Conservation (phyloP, 2,329 filamentous ascomycete genomes). For the Aspergillus pseudotamarii region DNA sequence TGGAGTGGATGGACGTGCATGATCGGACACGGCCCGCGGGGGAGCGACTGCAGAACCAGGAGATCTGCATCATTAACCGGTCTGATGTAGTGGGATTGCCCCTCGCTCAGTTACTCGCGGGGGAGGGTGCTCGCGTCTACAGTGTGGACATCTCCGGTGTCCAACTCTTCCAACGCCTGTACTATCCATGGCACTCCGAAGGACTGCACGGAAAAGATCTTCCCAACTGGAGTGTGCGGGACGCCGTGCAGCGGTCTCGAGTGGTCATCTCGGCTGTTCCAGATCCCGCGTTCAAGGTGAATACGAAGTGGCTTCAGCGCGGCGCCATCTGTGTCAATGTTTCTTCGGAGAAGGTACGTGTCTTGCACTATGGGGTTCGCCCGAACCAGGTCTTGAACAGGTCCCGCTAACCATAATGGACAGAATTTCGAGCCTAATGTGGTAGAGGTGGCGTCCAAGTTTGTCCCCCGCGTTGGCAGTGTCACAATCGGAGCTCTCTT, state of each 20-base stretch:
- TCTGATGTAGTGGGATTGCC: not conserved
- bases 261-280: constrained; percentile 2
- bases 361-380: not conserved
- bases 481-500: not conserved
- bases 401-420: not conserved
- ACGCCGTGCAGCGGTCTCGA: not conserved
- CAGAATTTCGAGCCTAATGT: not conserved
- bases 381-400: no score
- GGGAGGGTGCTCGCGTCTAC: constrained; percentile 1
- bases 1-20: not conserved
- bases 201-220: not conserved
- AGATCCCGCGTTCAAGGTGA: constrained; percentile 1
- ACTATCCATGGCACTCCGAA: not conserved
- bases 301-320: not conserved
- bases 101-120: not conserved
- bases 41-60: not conserved
- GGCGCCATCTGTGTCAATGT: not conserved
- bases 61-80: constrained; percentile 4
- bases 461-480: not conserved
- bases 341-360: not conserved
- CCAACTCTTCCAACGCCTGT: not conserved
- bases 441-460: not conserved
- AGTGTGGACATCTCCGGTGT: not conserved
- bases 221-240: not conserved
- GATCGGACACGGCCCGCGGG: not conserved